Evolutionary conservation across 345 rosid genomes (phyloP), one percentile per base, ranked within the genome.

Genomic region (Punica granatum): DNA sequence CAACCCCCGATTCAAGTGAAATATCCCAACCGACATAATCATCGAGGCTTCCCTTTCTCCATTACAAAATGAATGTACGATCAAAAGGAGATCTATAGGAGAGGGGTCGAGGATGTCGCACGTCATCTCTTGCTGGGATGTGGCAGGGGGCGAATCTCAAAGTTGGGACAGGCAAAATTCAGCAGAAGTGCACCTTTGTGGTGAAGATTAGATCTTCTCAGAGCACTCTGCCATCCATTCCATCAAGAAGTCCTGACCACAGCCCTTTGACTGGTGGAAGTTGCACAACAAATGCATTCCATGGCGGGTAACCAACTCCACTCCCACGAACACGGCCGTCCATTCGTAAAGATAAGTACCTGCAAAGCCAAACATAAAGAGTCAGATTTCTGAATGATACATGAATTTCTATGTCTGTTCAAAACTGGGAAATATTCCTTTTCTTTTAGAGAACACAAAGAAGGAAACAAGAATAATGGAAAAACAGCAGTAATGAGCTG

Each of bases 271-370:
- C 84, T 18, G 89, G 98, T 65, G 97, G 98, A 66, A 90, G 76
- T 74, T 93, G 97, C 67, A 84, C 94, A 54, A 89, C 97, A 43
- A 93, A 85, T 64, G 95, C 97, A 82, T 90, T 92, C 96, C 98
- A 93, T 68, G 98, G 96, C 79, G 98, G 97, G 71, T 90, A 89
- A 68, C 96, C 99, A 53, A 86, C 90, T 31, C 97, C 97, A 75
- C 96, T 90, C 12, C 92, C 97, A 64, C 95, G 92, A 36, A 90
- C 97, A 71, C 96, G 92, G 23, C 99, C 97, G 58, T 94, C 99
- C 82, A 94, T 13, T 33, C 97, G 85, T 65, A 94, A 79, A 46
- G 97, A 94, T 70, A 89, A 64, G 76, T 94, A 89, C 79, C 99
- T 94, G 80, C 42, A 75, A 23, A 67, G 11, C 74, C 26, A 60